Percentiles rank a stretch among this genome's conserved stretches.
Conservation (phyloP, 805 yeast species). For the Saccharomycopsis fodiens region DNA sequence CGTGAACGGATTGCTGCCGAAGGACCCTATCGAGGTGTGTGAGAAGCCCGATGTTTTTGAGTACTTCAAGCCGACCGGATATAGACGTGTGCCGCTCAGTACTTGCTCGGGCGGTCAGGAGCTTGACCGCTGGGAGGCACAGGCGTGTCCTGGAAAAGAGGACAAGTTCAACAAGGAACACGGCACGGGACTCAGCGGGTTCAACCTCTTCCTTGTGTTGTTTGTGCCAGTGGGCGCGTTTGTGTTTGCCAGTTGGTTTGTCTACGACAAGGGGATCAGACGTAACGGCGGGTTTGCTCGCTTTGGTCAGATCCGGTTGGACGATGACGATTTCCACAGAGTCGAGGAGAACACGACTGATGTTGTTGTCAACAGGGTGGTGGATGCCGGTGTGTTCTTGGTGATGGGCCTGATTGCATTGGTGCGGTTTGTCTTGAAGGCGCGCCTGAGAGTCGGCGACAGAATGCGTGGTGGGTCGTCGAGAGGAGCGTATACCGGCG, state of each 20-base stretch:
- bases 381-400: constrained; percentile 46
- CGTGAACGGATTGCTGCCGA: constrained; percentile 64
- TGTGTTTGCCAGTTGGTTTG: constrained; percentile 53
- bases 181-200: constrained; percentile 49
- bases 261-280: constrained; percentile 74
- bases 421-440: constrained; percentile 1
- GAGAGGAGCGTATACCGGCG: constrained; percentile 11
- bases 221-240: constrained; percentile 48
- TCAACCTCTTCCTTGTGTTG: constrained; percentile 44
- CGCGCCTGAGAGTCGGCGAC: neutral
- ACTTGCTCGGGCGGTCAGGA: constrained; percentile 79
- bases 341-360: constrained; percentile 61
- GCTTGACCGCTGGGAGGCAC: constrained; percentile 56
- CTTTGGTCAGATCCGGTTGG: constrained; percentile 82
- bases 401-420: constrained; percentile 32
- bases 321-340: constrained; percentile 53
- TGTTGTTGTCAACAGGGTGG: constrained; percentile 48
- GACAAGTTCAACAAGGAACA: constrained; percentile 46
- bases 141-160: constrained; percentile 85
- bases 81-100: constrained; percentile 75
- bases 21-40: constrained; percentile 59
- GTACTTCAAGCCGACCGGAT: constrained; percentile 87
- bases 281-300: constrained; percentile 69
- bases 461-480: constrained; percentile 1
- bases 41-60: constrained; percentile 45